phyloP scores from a whole-genome alignment of 2,329 filamentous ascomycete species.

The Bisporella sp. region DNA sequence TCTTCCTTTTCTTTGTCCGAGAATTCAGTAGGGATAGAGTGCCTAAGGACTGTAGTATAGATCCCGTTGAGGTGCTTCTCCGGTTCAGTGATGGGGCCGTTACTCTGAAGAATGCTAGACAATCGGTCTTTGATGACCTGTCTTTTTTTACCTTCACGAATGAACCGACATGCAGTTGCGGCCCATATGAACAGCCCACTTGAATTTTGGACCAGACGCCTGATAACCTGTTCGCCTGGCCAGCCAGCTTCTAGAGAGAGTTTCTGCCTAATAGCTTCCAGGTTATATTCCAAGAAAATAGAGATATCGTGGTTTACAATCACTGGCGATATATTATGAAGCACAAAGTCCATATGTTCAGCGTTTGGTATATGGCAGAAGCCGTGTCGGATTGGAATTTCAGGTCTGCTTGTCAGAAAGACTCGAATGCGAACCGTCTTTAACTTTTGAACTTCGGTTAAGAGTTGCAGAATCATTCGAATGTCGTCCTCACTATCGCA shows the following conservation, averaged over 20 bases:
- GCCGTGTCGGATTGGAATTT: constrained; percentile 15
- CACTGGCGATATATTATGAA: constrained; percentile 5
- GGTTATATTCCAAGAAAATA: constrained; percentile 6
- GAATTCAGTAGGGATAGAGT: neutral
- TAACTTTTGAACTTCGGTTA: constrained; percentile 12
- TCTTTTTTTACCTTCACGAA: too few species aligned
- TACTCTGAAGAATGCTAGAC: neutral
- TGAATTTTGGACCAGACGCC: neutral
- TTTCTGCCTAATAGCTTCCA: constrained; percentile 2
- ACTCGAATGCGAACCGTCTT: constrained; percentile 13
- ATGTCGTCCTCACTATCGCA: constrained; percentile 20
- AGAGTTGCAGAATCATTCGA: constrained; percentile 15
- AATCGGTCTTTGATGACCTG: neutral
- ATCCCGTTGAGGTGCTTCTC: neutral
- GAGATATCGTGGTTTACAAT: constrained; percentile 10
- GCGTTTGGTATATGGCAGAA: constrained; percentile 1
- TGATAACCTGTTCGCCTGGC: neutral
- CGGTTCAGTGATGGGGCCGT: neutral
- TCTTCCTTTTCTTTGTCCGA: neutral
- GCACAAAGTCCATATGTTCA: constrained; percentile 3
- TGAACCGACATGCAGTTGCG: neutral
- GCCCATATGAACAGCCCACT: constrained; percentile 1
- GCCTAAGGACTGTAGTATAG: neutral
- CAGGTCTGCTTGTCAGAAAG: constrained; percentile 24
- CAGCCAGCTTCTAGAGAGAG: constrained; percentile 3